Conservation (phyloP, 495 filamentous ascomycete genomes). For the Lichina pygmaea region DNA sequence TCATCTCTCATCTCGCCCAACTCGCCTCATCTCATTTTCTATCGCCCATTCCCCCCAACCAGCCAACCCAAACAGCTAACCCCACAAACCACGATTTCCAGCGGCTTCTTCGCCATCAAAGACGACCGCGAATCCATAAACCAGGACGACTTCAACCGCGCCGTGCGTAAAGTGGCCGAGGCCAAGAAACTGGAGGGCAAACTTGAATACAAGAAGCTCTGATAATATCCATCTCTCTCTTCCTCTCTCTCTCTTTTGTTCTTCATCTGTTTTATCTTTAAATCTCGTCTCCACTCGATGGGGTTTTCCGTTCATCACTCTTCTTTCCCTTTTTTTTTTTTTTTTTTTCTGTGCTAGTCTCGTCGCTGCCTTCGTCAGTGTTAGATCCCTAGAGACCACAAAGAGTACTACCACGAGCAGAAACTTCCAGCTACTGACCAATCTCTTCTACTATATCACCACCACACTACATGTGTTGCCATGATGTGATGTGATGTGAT, state of each 20-base stretch:
- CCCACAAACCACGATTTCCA: constrained; percentile 9
- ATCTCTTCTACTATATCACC: no score
- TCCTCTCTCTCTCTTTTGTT: neutral
- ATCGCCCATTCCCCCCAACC: no score
- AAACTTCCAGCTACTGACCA: no score
- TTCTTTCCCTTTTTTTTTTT: neutral
- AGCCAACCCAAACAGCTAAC: no score
- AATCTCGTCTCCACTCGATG: neutral
- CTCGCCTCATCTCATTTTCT: no score
- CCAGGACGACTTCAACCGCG: constrained; percentile 98
- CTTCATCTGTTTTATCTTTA: neutral
- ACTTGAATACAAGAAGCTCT: constrained; percentile 93
- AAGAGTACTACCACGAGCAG: no score
- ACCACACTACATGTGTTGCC: no score
- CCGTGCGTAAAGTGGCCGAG: constrained; percentile 87
- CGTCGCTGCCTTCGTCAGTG: no score
- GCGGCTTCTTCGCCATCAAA: constrained; percentile 90
- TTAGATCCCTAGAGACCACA: no score
- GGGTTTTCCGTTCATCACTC: neutral
- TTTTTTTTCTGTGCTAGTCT: neutral
- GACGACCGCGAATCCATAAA: constrained; percentile 85
- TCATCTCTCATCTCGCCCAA: no score
- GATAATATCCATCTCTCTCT: constrained; percentile 4
- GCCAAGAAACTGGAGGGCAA: constrained; percentile 97
- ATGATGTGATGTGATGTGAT: no score